Evolutionary conservation across 192 early-diverging fungal species (phyloP).

Genomic region (Linderina pennispora): DNA sequence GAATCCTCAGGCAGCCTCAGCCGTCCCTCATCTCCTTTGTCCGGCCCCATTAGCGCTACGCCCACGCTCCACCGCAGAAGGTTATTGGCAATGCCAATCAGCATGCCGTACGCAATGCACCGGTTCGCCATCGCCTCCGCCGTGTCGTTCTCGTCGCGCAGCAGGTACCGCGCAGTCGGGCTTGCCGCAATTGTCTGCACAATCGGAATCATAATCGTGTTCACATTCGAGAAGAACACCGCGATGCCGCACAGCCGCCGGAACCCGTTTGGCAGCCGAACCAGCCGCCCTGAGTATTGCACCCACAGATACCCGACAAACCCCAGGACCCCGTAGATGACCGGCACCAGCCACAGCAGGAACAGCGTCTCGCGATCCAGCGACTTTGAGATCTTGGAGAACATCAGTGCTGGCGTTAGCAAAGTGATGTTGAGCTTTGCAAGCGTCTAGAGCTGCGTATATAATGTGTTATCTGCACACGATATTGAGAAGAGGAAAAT

Average conservation of each 20-base stretch:
- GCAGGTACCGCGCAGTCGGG: conserved; percentile 30
- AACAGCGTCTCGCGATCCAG: conserved; percentile 53
- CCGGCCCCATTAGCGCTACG: conserved; percentile 47
- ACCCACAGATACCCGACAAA: conserved; percentile 19
- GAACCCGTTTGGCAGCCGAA: conserved; percentile 46
- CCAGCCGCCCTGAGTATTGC: conserved; percentile 8
- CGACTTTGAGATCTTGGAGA: conserved; percentile 60
- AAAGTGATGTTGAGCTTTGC: conserved; percentile 54
- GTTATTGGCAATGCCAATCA: conserved; percentile 70
- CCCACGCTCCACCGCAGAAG: conserved; percentile 70
- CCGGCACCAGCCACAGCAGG: conserved; percentile 62
- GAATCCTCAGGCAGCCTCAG: too few species aligned
- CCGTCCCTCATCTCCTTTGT: not conserved
- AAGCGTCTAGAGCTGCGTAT: conserved; percentile 9
- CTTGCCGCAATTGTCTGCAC: conserved; percentile 50
- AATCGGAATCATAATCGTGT: conserved; percentile 60
- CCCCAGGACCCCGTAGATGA: conserved; percentile 29
- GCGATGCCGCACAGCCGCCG: conserved; percentile 55
- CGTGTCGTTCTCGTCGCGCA: conserved; percentile 31
- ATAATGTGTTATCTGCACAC: not conserved
- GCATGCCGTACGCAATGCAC: conserved; percentile 70
- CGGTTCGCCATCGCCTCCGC: conserved; percentile 34
- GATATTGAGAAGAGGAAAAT: too few species aligned
- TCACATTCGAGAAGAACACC: conserved; percentile 63
- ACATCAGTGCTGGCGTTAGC: conserved; percentile 67